A percentile compares a stretch with the other conserved stretches of the same genome.
phyloP scores from a whole-genome alignment of 176 grass and related monocot species.

The Tillandsia leiboldiana region DNA sequence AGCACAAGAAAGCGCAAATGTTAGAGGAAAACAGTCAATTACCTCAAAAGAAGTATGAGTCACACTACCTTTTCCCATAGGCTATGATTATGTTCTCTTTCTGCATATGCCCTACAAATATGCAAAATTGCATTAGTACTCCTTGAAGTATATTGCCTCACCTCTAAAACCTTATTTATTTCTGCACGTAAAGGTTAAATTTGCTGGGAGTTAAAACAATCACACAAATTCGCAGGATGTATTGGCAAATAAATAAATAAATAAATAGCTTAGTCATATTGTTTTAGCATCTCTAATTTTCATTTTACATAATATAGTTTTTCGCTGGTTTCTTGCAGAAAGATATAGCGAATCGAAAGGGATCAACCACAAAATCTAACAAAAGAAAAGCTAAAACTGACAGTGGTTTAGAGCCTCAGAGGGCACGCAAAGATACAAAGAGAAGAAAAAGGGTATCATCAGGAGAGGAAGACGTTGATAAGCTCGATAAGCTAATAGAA shows the following conservation, averaged over 20 bases:
- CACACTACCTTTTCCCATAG: not conserved
- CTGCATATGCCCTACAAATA: too few species aligned
- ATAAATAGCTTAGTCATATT: not conserved
- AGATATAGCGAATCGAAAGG: slow-evolving; percentile 2
- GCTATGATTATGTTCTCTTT: not conserved
- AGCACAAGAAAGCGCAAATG: too few species aligned
- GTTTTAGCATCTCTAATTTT: not conserved
- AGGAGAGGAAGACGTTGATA: slow-evolving; percentile 43
- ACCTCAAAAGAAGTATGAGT: not conserved
- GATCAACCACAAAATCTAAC: slow-evolving; percentile 1
- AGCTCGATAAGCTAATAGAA: slow-evolving; percentile 46
- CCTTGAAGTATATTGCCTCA: too few species aligned
- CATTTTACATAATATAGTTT: slow-evolving; percentile 5
- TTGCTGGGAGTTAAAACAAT: too few species aligned
- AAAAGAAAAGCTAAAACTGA: slow-evolving; percentile 47
- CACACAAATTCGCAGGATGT: slow-evolving; percentile 15
- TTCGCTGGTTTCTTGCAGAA: slow-evolving; percentile 31
- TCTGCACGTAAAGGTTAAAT: too few species aligned
- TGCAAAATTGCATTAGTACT: too few species aligned
- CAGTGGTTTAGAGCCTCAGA: slow-evolving; percentile 21
- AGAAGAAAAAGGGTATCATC: slow-evolving; percentile 28
- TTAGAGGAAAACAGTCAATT: slow-evolving; percentile 13
- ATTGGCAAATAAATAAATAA: not conserved
- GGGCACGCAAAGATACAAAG: slow-evolving; percentile 11
- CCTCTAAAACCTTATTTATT: too few species aligned